A percentile compares a stretch with the other conserved stretches of the same genome.
Evolutionary conservation across 1,139 yeast species (phyloP).

Genomic region (Geotrichum reessii): DNA sequence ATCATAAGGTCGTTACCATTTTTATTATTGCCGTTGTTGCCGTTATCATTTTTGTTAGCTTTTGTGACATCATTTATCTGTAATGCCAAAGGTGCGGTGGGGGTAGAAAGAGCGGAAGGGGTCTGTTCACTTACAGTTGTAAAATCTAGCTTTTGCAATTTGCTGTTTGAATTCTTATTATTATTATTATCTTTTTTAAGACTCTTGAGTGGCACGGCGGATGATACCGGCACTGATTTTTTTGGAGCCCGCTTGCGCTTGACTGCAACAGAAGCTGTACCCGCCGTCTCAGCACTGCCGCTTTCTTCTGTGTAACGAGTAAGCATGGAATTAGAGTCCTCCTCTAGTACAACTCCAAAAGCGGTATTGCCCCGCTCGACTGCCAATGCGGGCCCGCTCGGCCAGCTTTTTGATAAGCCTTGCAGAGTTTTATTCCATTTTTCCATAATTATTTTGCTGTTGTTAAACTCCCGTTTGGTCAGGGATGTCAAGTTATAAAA

Average conservation of each 20-base stretch:
- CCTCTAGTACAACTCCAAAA: constrained; percentile 28
- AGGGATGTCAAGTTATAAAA: constrained; percentile 33
- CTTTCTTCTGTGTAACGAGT: not conserved
- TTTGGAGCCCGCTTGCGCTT: not conserved
- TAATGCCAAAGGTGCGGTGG: not conserved
- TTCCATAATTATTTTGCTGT: constrained; percentile 29
- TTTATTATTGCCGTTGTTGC: not conserved
- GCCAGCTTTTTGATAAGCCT: constrained; percentile 33
- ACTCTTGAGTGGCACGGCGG: not conserved
- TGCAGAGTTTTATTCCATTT: constrained; percentile 33
- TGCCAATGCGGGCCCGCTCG: constrained; percentile 37
- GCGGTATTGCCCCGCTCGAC: constrained; percentile 33
- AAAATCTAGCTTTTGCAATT: too few relatives aligned
- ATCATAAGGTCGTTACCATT: not conserved
- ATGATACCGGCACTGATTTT: not conserved
- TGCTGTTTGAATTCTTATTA: too few relatives aligned
- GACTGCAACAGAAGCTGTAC: not conserved
- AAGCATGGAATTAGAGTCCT: not conserved
- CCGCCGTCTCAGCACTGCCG: not conserved
- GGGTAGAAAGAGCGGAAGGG: not conserved
- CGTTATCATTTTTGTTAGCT: not conserved
- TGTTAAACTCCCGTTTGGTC: constrained; percentile 28
- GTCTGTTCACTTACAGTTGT: too few relatives aligned
- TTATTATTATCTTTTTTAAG: not conserved
- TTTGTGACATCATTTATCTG: not conserved